Conservation (phyloP, 2,329 filamentous ascomycete genomes). For the Penicillium sp. region DNA sequence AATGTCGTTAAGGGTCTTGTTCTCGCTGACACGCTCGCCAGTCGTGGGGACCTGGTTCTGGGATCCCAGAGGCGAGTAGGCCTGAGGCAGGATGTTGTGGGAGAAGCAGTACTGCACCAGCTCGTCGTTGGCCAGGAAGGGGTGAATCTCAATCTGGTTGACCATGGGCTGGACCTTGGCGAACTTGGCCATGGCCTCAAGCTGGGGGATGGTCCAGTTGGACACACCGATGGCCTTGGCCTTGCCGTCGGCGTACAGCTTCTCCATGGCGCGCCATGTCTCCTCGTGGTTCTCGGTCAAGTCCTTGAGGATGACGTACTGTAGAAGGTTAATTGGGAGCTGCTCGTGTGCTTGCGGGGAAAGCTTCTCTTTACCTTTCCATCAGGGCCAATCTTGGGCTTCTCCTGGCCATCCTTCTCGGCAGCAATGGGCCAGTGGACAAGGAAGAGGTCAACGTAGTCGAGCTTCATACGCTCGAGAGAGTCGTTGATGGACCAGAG, state of each 20-base stretch:
- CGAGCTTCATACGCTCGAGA: conserved; percentile 62
- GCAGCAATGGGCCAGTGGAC: conserved; percentile 52
- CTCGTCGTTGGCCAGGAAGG: conserved; percentile 47
- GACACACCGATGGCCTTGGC: conserved; percentile 72
- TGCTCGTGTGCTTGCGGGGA: not conserved
- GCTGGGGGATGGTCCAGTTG: conserved; percentile 62
- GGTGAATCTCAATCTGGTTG: conserved; percentile 48
- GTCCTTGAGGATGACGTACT: conserved; percentile 62
- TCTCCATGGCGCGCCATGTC: conserved; percentile 68
- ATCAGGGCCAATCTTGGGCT: conserved; percentile 50
- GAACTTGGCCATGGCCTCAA: conserved; percentile 45
- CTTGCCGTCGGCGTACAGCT: conserved; percentile 57
- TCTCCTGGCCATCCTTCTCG: conserved; percentile 48
- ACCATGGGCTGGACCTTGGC: conserved; percentile 43
- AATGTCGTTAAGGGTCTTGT: conserved; percentile 58
- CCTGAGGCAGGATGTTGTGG: conserved; percentile 40
- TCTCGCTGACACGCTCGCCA: conserved; percentile 62
- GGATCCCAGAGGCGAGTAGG: conserved; percentile 53
- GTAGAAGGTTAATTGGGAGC: conserved; percentile 8
- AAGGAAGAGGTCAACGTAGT: conserved; percentile 70
- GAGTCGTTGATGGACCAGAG: conserved; percentile 56
- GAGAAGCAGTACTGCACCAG: conserved; percentile 43
- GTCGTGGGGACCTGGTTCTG: conserved; percentile 68
- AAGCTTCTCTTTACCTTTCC: conserved; percentile 44
- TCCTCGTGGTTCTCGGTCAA: conserved; percentile 62